Conservation (phyloP, 2,329 filamentous ascomycete genomes). For the Aureobasidium leucospermi region DNA sequence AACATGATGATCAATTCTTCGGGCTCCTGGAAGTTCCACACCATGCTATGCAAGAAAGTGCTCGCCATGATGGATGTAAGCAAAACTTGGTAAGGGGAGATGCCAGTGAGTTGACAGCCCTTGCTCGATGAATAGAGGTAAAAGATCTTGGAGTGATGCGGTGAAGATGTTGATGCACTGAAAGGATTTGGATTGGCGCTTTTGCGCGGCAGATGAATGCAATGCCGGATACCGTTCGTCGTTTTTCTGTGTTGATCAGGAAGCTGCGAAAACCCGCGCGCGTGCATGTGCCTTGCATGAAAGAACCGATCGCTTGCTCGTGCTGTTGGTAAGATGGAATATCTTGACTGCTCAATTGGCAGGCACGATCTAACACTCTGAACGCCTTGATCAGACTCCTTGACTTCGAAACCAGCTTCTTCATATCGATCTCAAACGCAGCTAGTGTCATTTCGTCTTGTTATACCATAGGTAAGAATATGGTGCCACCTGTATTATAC, state of each 20-base stretch:
- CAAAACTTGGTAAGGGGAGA: background rate
- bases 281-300: background rate
- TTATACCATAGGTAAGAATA: background rate
- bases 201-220: background rate
- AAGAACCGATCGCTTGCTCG: background rate
- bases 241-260: background rate
- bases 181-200: background rate
- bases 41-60: conserved; percentile 23
- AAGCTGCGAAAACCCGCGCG: background rate
- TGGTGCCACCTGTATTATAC: background rate
- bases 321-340: too few species aligned
- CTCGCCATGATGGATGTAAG: conserved; percentile 17
- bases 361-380: background rate
- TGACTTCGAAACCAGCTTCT: background rate
- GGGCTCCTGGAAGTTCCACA: conserved; percentile 21
- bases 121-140: background rate
- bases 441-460: background rate
- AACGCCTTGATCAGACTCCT: background rate
- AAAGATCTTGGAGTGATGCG: background rate
- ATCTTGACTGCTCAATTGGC: background rate
- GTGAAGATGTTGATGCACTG: background rate
- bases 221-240: background rate
- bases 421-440: background rate
- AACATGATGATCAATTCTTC: conserved; percentile 20
- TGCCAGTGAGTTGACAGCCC: background rate